phyloP scores from a whole-genome alignment of 495 filamentous ascomycete genomes.

The Penicillium cosmopolitanum region DNA sequence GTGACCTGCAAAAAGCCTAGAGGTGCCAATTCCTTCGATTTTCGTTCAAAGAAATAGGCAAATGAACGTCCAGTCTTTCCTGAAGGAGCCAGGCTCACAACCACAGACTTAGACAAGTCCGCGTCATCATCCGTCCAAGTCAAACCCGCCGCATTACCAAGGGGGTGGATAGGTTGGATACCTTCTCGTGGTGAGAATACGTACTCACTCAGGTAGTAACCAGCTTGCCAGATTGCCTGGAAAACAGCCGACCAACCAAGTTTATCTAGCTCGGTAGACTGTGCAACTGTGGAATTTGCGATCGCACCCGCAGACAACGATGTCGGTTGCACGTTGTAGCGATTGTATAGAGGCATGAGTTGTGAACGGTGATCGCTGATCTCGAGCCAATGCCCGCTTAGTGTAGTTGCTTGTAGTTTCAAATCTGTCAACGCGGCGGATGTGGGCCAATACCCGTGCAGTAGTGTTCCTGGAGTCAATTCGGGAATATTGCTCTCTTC shows the following conservation, averaged over 20 bases:
- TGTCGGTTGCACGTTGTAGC: constrained; percentile 34
- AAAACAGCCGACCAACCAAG: constrained; percentile 47
- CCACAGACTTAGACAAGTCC: constrained; percentile 41
- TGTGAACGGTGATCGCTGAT: constrained; percentile 45
- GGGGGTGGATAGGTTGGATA: constrained; percentile 39
- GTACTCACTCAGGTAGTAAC: constrained; percentile 50
- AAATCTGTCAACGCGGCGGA: constrained; percentile 30
- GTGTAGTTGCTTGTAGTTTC: constrained; percentile 20
- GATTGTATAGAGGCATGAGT: constrained; percentile 57
- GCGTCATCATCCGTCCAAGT: constrained; percentile 49
- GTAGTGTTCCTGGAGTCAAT: constrained; percentile 26
- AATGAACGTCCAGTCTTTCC: constrained; percentile 54
- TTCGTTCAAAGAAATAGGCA: constrained; percentile 33
- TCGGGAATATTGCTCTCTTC: constrained; percentile 46
- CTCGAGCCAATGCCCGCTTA: constrained; percentile 42
- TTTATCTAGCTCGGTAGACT: constrained; percentile 9
- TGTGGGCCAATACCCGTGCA: constrained; percentile 46
- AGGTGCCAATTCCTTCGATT: constrained; percentile 16
- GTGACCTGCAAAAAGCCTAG: constrained; percentile 36
- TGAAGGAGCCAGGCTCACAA: constrained; percentile 50
- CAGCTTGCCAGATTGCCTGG: constrained; percentile 47
- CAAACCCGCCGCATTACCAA: constrained; percentile 20
- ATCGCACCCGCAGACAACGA: constrained; percentile 12
- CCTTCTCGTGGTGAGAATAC: constrained; percentile 40
- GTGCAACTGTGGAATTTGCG: background rate